Percentiles rank a stretch among this genome's conserved stretches.
These are phyloP conservation scores for Podospora pseudopauciseta DNA, from an alignment of 495 filamentous ascomycete species.

Conservation along the genomic window DNA sequence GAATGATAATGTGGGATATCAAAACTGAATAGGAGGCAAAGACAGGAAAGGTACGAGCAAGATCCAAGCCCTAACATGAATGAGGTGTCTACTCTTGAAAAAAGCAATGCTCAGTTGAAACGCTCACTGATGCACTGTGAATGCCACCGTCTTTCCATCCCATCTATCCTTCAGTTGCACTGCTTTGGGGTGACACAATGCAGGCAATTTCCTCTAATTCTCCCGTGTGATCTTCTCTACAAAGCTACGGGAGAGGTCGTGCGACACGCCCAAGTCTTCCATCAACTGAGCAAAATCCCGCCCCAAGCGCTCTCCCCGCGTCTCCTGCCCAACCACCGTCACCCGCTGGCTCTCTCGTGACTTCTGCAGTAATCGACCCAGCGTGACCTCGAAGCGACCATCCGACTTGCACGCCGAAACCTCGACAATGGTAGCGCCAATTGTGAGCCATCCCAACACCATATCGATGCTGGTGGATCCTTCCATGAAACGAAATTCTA, in stretches of 20 bases:
- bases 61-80: not conserved
- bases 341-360: not conserved
- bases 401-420: constrained; percentile 19
- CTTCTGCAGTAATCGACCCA: constrained; percentile 14
- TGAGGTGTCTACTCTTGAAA: not conserved
- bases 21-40: not conserved
- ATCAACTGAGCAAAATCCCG: constrained; percentile 29
- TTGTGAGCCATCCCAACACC: constrained; percentile 27
- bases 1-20: not conserved
- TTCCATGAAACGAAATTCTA: constrained; percentile 38
- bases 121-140: not conserved
- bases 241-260: constrained; percentile 16
- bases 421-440: constrained; percentile 27
- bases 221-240: constrained; percentile 26
- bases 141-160: not conserved
- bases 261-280: constrained; percentile 23
- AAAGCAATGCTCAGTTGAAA: not conserved
- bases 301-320: constrained; percentile 11
- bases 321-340: not conserved
- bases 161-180: not conserved
- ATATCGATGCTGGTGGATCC: constrained; percentile 22
- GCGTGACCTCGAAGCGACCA: constrained; percentile 15
- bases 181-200: not conserved
- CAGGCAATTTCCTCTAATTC: constrained; percentile 4
- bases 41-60: not conserved